Evolutionary conservation across 768 basidiomycete genomes (phyloP).

Genomic region (Rhodocollybia butyracea): DNA sequence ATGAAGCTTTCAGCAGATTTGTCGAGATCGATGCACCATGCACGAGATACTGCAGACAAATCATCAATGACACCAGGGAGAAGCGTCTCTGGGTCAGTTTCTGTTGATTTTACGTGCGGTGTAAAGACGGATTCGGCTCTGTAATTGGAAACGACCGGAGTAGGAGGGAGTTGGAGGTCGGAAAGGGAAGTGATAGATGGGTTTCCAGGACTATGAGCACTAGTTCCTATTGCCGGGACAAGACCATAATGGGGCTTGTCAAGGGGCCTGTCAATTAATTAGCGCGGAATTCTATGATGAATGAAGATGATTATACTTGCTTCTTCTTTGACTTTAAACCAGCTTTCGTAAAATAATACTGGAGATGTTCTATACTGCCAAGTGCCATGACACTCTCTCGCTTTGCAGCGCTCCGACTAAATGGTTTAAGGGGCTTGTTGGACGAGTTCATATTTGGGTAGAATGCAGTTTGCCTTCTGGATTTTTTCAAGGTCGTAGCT

Average conservation of each 20-base stretch:
- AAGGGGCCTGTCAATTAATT: conserved; percentile 5
- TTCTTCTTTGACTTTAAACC: conserved; percentile 70
- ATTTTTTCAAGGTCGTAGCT: conserved; percentile 35
- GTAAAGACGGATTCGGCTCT: conserved; percentile 36
- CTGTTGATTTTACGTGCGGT: conserved; percentile 59
- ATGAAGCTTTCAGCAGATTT: conserved; percentile 19
- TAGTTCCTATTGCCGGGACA: conserved; percentile 74
- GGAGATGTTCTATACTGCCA: conserved; percentile 94
- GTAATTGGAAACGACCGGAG: conserved; percentile 51
- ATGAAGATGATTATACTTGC: too few relatives aligned
- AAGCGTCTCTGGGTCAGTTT: conserved; percentile 74
- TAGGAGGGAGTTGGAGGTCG: conserved; percentile 67
- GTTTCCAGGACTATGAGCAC: conserved; percentile 39
- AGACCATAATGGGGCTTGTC: conserved; percentile 54
- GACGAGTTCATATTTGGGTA: conserved; percentile 71
- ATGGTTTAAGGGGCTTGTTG: conserved; percentile 79
- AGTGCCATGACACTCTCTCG: conserved; percentile 91
- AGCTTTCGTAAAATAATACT: conserved; percentile 92
- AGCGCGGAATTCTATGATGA: too few relatives aligned
- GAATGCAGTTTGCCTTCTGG: conserved; percentile 69
- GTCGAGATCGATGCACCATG: conserved; percentile 52
- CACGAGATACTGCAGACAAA: conserved; percentile 55
- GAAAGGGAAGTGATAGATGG: conserved; percentile 38
- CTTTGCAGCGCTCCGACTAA: conserved; percentile 88
- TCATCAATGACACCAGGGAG: conserved; percentile 78